phyloP scores from a whole-genome alignment of 2,329 filamentous ascomycete genomes.

The Daldinia eschscholtzii region DNA sequence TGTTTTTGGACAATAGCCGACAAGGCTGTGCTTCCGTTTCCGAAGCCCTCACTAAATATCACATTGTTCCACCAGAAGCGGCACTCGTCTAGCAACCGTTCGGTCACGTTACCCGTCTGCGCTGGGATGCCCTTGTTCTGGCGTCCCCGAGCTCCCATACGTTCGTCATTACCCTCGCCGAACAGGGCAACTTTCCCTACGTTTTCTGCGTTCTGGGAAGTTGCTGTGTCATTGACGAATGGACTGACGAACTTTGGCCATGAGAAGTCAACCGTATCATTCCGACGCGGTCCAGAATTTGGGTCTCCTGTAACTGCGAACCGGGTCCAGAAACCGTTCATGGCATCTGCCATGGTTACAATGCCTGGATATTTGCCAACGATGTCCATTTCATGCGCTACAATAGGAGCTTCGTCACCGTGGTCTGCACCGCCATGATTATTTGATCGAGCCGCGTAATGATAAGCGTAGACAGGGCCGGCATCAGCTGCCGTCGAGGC shows the following conservation, averaged over 20 bases:
- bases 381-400: slow-evolving; percentile 58
- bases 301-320: slow-evolving; percentile 53
- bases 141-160: slow-evolving; percentile 52
- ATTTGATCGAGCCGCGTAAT: slow-evolving; percentile 65
- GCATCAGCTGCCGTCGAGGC: slow-evolving; percentile 50
- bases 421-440: slow-evolving; percentile 60
- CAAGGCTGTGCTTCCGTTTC: slow-evolving; percentile 46
- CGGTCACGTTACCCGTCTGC: slow-evolving; percentile 57
- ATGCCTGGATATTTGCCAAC: slow-evolving; percentile 56
- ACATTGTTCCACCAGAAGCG: slow-evolving; percentile 72
- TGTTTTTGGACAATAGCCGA: slow-evolving; percentile 5
- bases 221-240: slow-evolving; percentile 47
- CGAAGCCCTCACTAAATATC: slow-evolving; percentile 61
- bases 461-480: slow-evolving; percentile 66
- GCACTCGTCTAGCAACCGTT: slow-evolving; percentile 63
- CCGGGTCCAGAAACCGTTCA: slow-evolving; percentile 60
- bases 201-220: slow-evolving; percentile 29
- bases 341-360: slow-evolving; percentile 54
- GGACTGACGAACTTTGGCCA: slow-evolving; percentile 62
- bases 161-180: slow-evolving; percentile 71
- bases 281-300: slow-evolving; percentile 33
- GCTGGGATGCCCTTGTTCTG: slow-evolving; percentile 58
- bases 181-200: slow-evolving; percentile 65
- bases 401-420: slow-evolving; percentile 60
- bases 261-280: slow-evolving; percentile 40